Conservation (phyloP, 441 rosid genomes). For the Erodium texanum region DNA sequence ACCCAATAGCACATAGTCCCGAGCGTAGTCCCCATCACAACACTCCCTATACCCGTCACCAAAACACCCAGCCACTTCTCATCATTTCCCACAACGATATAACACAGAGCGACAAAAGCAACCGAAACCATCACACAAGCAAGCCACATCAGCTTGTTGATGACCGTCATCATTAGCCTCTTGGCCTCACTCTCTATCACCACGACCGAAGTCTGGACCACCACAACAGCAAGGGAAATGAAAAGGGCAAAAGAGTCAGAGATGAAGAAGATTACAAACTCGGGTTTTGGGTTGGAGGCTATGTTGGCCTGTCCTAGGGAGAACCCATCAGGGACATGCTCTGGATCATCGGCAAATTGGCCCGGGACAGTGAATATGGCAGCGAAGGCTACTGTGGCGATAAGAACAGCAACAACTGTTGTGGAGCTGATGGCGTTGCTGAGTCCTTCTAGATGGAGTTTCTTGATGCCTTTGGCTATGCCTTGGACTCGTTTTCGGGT, state of each 20-base stretch:
- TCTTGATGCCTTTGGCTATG: constrained; percentile 15
- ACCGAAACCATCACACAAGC: neutral
- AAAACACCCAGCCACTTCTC: neutral
- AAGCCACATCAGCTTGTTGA: neutral
- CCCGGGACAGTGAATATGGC: constrained; percentile 20
- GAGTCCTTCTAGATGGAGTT: constrained; percentile 16
- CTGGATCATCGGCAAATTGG: constrained; percentile 9
- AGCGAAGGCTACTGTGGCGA: constrained; percentile 16
- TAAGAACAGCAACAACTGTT: constrained; percentile 16
- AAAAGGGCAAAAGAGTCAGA: constrained; percentile 16
- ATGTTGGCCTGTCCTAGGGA: constrained; percentile 14
- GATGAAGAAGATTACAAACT: constrained; percentile 14
- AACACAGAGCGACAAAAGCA: neutral
- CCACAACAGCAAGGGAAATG: constrained; percentile 19
- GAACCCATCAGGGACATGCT: neutral
- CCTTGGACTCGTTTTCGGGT: constrained; percentile 13
- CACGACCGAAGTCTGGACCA: constrained; percentile 17
- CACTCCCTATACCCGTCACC: neutral
- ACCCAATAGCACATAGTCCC: neutral
- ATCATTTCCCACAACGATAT: neutral
- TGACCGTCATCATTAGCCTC: neutral
- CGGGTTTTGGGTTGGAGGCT: constrained; percentile 10
- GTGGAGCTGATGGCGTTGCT: constrained; percentile 16
- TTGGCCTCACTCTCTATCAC: constrained; percentile 16
- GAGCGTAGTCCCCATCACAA: neutral